These are phyloP conservation scores for Quercus agrifolia DNA, from an alignment of 306 rosid species.

Conservation along the genomic window DNA sequence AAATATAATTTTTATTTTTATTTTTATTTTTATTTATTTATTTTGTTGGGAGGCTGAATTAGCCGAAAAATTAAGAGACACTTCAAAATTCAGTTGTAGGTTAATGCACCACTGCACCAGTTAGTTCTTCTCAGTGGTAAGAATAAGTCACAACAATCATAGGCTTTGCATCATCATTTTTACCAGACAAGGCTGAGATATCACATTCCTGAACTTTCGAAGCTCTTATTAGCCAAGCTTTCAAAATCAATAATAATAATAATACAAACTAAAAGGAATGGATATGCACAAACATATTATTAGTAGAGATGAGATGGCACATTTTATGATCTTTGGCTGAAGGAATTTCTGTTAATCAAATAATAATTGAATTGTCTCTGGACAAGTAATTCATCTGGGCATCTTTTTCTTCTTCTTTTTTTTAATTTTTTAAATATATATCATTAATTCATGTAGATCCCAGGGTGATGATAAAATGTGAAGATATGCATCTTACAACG, in stretches of 20 bases:
- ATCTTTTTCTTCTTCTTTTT: not conserved
- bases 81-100: no score
- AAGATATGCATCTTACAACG: slow-evolving; percentile 41
- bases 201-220: not conserved
- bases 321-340: not conserved
- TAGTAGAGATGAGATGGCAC: not conserved
- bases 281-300: not conserved
- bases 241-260: not conserved
- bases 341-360: not conserved
- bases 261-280: not conserved
- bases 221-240: not conserved
- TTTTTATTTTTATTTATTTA: no score
- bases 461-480: slow-evolving; percentile 22
- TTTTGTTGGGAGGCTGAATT: no score
- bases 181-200: not conserved
- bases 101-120: no score
- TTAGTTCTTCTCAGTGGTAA: no score
- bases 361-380: not conserved
- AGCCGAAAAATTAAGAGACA: no score
- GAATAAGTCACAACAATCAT: no score
- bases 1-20: no score
- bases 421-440: no score
- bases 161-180: not conserved
- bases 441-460: not conserved
- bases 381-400: not conserved